phyloP scores from a whole-genome alignment of 2,329 filamentous ascomycete genomes.

The Paecilomyces formosus region DNA sequence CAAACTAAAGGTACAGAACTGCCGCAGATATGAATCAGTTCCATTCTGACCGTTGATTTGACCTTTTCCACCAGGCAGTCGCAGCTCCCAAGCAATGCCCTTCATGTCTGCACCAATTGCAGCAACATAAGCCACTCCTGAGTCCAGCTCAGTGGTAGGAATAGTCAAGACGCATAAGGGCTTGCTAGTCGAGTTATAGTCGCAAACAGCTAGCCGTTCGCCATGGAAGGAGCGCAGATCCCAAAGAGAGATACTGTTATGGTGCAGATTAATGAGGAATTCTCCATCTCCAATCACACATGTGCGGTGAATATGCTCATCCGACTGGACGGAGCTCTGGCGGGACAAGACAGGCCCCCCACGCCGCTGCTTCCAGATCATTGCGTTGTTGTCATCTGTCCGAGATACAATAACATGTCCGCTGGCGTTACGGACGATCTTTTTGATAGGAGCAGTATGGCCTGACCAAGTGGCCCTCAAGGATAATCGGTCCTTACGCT shows the following conservation, averaged over 20 bases:
- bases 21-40: conserved; percentile 43
- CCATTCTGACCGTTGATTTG: conserved; percentile 19
- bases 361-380: conserved; percentile 69
- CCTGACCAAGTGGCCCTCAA: conserved; percentile 70
- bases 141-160: conserved; percentile 50
- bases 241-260: conserved; percentile 67
- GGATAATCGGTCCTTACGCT: conserved; percentile 51
- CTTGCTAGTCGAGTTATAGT: conserved; percentile 58
- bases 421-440: conserved; percentile 77
- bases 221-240: conserved; percentile 61
- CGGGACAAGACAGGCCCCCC: conserved; percentile 52
- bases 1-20: conserved; percentile 67
- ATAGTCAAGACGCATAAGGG: conserved; percentile 74
- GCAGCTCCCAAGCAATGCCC: conserved; percentile 74
- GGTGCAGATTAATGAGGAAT: conserved; percentile 73
- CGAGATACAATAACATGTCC: conserved; percentile 74
- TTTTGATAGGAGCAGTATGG: conserved; percentile 71
- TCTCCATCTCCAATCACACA: conserved; percentile 69
- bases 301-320: conserved; percentile 70
- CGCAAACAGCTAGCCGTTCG: conserved; percentile 49
- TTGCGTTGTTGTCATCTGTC: conserved; percentile 68
- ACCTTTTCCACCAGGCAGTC: conserved; percentile 44
- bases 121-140: conserved; percentile 61
- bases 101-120: conserved; percentile 71
- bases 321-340: conserved; percentile 60